Conservation (phyloP, 495 filamentous ascomycete species). For the Lentithecium fluviatile region DNA sequence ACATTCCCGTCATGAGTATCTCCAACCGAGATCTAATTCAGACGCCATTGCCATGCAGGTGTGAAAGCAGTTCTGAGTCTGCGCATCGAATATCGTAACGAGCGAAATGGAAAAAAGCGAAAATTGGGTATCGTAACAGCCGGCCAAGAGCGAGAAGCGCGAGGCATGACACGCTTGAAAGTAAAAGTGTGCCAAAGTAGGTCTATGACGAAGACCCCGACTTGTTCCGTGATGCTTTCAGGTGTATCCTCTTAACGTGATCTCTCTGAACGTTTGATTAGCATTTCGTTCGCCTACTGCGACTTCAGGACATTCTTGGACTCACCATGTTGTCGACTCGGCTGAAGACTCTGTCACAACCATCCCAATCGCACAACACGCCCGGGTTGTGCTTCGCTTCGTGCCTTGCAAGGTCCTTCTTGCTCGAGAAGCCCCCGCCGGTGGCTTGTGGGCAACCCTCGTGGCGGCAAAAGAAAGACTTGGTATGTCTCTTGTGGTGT, state of each 20-base stretch:
- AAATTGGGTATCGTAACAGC: background rate
- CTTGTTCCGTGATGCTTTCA: constrained; percentile 29
- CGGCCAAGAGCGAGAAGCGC: background rate
- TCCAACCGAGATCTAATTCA: no score
- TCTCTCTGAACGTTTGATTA: constrained; percentile 38
- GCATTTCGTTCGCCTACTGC: background rate
- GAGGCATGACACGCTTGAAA: background rate
- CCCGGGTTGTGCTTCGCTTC: constrained; percentile 64
- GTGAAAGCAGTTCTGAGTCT: background rate
- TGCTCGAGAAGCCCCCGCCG: constrained; percentile 61
- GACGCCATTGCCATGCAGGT: background rate
- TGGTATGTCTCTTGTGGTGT: constrained; percentile 62
- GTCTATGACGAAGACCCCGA: background rate
- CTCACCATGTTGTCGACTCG: constrained; percentile 63
- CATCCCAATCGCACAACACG: constrained; percentile 58
- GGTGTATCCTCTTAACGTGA: constrained; percentile 45
- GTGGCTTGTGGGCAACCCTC: constrained; percentile 58
- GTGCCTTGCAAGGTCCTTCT: constrained; percentile 62
- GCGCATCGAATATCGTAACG: background rate
- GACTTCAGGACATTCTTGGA: constrained; percentile 5
- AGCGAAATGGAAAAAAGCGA: background rate
- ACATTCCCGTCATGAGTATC: no score
- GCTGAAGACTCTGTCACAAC: constrained; percentile 60
- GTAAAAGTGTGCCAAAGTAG: background rate
- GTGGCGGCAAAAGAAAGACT: constrained; percentile 62